phyloP scores from a whole-genome alignment of 129 eudicot genomes.

The Chrysanthemum seticuspe region DNA sequence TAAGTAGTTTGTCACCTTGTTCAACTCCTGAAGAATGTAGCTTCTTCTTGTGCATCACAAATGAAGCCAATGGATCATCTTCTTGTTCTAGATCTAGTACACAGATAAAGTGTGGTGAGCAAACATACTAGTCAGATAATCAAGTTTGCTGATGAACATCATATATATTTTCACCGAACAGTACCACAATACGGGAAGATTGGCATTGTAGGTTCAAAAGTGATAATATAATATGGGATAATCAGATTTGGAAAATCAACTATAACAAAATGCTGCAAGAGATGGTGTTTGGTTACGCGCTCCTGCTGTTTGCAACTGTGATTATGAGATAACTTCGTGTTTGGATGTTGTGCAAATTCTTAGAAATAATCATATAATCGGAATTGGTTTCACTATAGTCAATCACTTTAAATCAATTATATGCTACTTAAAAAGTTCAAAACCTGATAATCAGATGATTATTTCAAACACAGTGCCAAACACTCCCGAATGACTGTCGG shows the following conservation, averaged over 20 bases:
- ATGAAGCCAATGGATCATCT: conserved; percentile 31
- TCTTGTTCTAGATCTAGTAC: conserved; percentile 31
- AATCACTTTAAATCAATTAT: no score
- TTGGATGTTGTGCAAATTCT: no score
- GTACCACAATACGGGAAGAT: neutral
- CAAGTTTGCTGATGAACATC: neutral
- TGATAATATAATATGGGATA: neutral
- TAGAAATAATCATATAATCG: no score
- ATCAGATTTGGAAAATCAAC: no score
- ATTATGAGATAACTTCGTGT: no score
- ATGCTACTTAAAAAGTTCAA: no score
- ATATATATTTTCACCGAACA: conserved; percentile 9
- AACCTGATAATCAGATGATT: no score
- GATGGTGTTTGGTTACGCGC: neutral
- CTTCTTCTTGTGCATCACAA: conserved; percentile 32
- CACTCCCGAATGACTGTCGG: neutral
- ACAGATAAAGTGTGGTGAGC: neutral
- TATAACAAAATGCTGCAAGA: no score
- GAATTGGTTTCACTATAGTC: no score
- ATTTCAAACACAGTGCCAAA: neutral
- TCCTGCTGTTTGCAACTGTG: no score
- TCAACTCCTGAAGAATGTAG: conserved; percentile 31
- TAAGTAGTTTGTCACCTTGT: conserved; percentile 41
- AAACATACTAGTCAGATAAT: neutral
- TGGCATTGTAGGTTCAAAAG: neutral